A percentile compares a stretch with the other conserved stretches of the same genome.
phyloP scores from a whole-genome alignment of 1,284 basidiomycete species.

The Boletus semigastroideus region DNA sequence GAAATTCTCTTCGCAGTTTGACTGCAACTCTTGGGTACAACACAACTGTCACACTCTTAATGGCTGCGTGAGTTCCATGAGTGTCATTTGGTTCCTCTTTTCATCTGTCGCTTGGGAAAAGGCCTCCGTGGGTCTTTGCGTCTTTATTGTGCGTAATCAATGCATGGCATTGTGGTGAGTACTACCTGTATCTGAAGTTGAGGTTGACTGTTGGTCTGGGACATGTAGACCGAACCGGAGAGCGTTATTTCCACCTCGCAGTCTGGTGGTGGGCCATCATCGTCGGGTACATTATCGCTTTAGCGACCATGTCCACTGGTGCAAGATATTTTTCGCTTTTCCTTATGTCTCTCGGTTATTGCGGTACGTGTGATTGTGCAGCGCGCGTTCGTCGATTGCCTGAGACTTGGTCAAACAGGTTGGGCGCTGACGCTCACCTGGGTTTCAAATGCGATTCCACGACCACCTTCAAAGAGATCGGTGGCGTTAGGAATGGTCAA shows the following conservation, averaged over 20 bases:
- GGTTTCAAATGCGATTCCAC: constrained; percentile 60
- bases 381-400: neutral
- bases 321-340: constrained; percentile 67
- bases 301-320: constrained; percentile 52
- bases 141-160: constrained; percentile 48
- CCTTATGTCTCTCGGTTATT: constrained; percentile 58
- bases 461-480: constrained; percentile 60
- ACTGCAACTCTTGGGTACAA: constrained; percentile 65
- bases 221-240: constrained; percentile 53
- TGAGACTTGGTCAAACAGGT: constrained; percentile 35
- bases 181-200: constrained; percentile 2
- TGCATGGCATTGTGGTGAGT: constrained; percentile 65
- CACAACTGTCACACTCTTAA: constrained; percentile 57
- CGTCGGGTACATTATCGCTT: constrained; percentile 60
- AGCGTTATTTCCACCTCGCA: constrained; percentile 68
- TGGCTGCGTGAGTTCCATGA: constrained; percentile 55
- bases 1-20: constrained; percentile 40
- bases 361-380: constrained; percentile 39
- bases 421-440: constrained; percentile 61
- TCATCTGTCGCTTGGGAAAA: constrained; percentile 21
- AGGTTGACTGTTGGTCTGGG: neutral
- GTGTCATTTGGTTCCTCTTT: neutral
- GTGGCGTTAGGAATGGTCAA: constrained; percentile 42
- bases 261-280: constrained; percentile 60
- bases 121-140: constrained; percentile 48